Percentiles rank a stretch among this genome's conserved stretches.
Evolutionary conservation across 108 stramenopile genomes (phyloP).

Genomic region (Licmophora abbreviata): DNA sequence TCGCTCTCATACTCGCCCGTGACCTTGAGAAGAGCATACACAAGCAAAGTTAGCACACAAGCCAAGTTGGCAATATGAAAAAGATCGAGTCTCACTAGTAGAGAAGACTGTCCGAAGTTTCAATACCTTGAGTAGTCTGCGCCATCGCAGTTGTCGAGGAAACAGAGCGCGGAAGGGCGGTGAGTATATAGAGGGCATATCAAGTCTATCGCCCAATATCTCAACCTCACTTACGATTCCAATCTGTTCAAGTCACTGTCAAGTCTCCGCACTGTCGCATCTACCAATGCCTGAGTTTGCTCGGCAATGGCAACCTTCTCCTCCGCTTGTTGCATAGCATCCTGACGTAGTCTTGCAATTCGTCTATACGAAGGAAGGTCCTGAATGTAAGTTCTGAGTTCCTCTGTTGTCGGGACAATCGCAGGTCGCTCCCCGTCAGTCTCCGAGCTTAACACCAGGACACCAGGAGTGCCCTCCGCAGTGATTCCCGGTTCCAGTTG

Average conservation of each 20-base stretch:
- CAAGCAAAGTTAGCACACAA: slow-evolving; percentile 1
- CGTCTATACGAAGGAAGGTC: slow-evolving; percentile 17
- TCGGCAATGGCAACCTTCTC: slow-evolving; percentile 61
- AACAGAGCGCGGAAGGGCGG: too few relatives aligned
- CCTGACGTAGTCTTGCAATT: slow-evolving; percentile 30
- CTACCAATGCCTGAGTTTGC: slow-evolving; percentile 49
- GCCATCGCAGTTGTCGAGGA: too few relatives aligned
- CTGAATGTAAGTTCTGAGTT: slow-evolving; percentile 29
- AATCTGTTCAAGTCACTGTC: slow-evolving; percentile 56
- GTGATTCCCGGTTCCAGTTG: slow-evolving; percentile 21
- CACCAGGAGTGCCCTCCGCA: slow-evolving; percentile 14
- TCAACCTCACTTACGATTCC: too few relatives aligned
- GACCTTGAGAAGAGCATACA: not conserved
- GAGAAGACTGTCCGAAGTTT: slow-evolving; percentile 19
- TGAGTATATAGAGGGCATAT: too few relatives aligned
- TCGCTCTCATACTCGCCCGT: slow-evolving; percentile 26
- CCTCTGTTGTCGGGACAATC: slow-evolving; percentile 47
- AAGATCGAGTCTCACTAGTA: too few relatives aligned
- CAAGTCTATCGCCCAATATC: too few relatives aligned
- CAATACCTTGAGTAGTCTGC: too few relatives aligned
- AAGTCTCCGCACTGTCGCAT: slow-evolving; percentile 48
- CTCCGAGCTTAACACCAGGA: slow-evolving; percentile 9
- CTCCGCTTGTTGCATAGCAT: slow-evolving; percentile 39
- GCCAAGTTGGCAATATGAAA: too few relatives aligned
- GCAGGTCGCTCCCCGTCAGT: slow-evolving; percentile 8